Percentiles rank a stretch among this genome's conserved stretches.
These are phyloP conservation scores for Hyphopichia fennica DNA, from an alignment of 1,139 yeast genomes.

Conservation along the genomic window DNA sequence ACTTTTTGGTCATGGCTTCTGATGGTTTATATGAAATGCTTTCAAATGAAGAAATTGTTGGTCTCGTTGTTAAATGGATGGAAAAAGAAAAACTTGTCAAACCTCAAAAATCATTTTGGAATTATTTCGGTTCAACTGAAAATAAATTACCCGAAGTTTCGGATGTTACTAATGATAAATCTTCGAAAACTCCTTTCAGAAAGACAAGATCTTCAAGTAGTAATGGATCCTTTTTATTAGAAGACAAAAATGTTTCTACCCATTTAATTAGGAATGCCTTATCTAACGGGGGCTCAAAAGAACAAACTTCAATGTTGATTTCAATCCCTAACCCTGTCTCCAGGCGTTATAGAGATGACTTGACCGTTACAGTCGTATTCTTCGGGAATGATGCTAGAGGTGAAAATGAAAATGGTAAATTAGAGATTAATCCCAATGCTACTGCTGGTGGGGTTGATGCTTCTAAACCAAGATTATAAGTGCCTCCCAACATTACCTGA, in stretches of 20 bases:
- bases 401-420: constrained; percentile 46
- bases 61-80: constrained; percentile 93
- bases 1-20: constrained; percentile 88
- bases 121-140: constrained; percentile 44
- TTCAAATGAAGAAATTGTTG: constrained; percentile 89
- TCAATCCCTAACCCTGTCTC: constrained; percentile 94
- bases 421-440: constrained; percentile 56
- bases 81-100: constrained; percentile 67
- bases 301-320: constrained; percentile 82
- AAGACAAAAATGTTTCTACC: constrained; percentile 88
- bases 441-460: constrained; percentile 55
- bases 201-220: constrained; percentile 35
- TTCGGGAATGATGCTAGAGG: constrained; percentile 61
- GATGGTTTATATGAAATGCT: constrained; percentile 94
- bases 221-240: constrained; percentile 45
- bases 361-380: constrained; percentile 93
- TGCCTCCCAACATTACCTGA: background rate
- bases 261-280: constrained; percentile 92
- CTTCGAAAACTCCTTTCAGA: constrained; percentile 49
- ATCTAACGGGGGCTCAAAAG: constrained; percentile 83
- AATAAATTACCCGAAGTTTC: constrained; percentile 61
- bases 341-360: constrained; percentile 89
- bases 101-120: constrained; percentile 53
- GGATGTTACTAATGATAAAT: constrained; percentile 58
- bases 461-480: constrained; percentile 51